These are phyloP conservation scores for Strobilomyces dryophilus DNA, from an alignment of 768 basidiomycete genomes.

Conservation along the genomic window DNA sequence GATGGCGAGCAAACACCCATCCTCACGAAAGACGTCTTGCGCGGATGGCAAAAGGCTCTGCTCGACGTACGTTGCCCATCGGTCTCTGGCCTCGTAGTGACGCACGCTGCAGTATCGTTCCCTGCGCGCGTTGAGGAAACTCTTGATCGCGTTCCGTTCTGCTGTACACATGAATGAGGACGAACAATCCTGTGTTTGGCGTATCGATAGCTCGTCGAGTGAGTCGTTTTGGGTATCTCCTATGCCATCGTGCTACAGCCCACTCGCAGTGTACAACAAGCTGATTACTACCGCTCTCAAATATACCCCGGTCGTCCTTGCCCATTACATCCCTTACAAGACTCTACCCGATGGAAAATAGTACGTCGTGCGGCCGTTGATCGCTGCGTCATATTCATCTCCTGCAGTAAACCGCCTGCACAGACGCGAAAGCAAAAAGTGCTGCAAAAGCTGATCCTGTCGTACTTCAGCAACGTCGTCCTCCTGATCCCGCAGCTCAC, in stretches of 20 bases:
- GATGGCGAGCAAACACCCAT: constrained; percentile 44
- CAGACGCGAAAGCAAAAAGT: constrained; percentile 80
- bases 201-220: constrained; percentile 70
- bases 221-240: not conserved
- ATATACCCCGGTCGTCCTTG: constrained; percentile 87
- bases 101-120: constrained; percentile 66
- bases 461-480: constrained; percentile 85
- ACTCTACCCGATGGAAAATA: constrained; percentile 77
- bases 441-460: constrained; percentile 81
- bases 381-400: not conserved
- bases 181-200: constrained; percentile 74
- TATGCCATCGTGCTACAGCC: not conserved
- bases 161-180: constrained; percentile 90
- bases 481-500: constrained; percentile 75
- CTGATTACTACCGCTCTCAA: constrained; percentile 80
- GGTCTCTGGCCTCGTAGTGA: not conserved
- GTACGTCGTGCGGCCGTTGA: constrained; percentile 42
- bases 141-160: constrained; percentile 87
- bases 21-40: constrained; percentile 66
- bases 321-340: constrained; percentile 87
- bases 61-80: constrained; percentile 57
- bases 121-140: constrained; percentile 73
- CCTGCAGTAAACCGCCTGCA: constrained; percentile 71
- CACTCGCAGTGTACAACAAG: constrained; percentile 81
- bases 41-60: constrained; percentile 84